These are phyloP conservation scores for Blastocystis sp. DNA, from an alignment of 352 stramenopile species.

Conservation along the genomic window DNA sequence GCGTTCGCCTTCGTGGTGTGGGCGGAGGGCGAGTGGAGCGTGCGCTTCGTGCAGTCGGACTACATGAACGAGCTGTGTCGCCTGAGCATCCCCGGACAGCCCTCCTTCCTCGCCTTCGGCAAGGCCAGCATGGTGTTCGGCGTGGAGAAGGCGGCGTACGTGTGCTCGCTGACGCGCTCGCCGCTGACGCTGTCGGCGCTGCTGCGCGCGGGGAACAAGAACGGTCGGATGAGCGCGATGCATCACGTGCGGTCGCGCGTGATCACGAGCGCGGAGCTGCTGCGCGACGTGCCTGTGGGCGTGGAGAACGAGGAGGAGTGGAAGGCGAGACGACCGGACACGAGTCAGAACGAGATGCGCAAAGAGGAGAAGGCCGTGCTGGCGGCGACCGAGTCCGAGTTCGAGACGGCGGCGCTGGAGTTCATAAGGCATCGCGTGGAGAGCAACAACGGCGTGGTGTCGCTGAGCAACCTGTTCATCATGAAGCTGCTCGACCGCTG, in stretches of 20 bases:
- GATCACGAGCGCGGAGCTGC: background rate
- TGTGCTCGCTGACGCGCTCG: background rate
- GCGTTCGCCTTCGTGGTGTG: background rate
- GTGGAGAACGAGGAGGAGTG: background rate
- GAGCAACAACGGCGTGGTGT: constrained; percentile 9
- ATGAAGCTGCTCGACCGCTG: background rate
- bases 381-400: background rate
- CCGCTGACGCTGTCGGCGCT: background rate
- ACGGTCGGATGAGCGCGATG: background rate
- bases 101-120: background rate
- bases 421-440: constrained; percentile 3
- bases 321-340: background rate
- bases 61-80: constrained; percentile 7
- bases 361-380: constrained; percentile 31
- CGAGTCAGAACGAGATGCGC: background rate
- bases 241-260: constrained; percentile 2
- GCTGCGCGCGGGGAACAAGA: background rate
- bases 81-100: background rate
- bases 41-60: constrained; percentile 21
- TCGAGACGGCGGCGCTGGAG: constrained; percentile 13
- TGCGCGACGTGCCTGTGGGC: background rate
- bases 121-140: background rate
- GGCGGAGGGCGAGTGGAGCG: background rate
- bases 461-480: constrained; percentile 1
- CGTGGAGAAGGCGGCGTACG: background rate